These are phyloP conservation scores for Colletotrichum sp. DNA, from an alignment of 2,329 filamentous ascomycete genomes.

Conservation along the genomic window DNA sequence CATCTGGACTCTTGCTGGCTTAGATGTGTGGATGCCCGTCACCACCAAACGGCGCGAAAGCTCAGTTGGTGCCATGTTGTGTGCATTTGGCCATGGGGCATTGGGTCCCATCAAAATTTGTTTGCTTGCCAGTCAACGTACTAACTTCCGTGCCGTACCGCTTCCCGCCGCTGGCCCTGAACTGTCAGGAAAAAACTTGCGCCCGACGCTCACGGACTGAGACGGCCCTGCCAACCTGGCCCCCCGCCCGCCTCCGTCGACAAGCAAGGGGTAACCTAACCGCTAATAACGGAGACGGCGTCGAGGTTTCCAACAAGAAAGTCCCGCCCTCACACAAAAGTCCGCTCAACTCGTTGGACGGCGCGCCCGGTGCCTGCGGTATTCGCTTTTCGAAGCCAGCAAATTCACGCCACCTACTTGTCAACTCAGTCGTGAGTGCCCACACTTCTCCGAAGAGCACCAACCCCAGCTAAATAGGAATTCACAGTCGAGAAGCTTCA, in stretches of 20 bases:
- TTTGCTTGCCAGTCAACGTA: conserved; percentile 18
- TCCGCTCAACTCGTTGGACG: not conserved
- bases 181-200: not conserved
- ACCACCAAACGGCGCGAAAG: not conserved
- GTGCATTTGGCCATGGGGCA: not conserved
- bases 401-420: not conserved
- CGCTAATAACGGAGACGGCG: not conserved
- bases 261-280: conserved; percentile 1
- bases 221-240: not conserved
- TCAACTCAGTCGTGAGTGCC: not conserved
- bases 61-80: not conserved
- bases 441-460: not conserved
- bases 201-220: not conserved
- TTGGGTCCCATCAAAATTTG: not conserved
- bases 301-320: not conserved
- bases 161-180: conserved; percentile 14
- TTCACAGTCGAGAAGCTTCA: not conserved
- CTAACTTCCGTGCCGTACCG: conserved; percentile 22
- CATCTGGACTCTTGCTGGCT: not conserved
- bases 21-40: not conserved
- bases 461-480: not conserved
- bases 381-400: not conserved
- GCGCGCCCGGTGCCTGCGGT: not conserved
- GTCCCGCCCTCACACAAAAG: not conserved
- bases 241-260: conserved; percentile 2